These are phyloP conservation scores for Phialophora tarda DNA, from an alignment of 2,329 filamentous ascomycete genomes.

Conservation along the genomic window DNA sequence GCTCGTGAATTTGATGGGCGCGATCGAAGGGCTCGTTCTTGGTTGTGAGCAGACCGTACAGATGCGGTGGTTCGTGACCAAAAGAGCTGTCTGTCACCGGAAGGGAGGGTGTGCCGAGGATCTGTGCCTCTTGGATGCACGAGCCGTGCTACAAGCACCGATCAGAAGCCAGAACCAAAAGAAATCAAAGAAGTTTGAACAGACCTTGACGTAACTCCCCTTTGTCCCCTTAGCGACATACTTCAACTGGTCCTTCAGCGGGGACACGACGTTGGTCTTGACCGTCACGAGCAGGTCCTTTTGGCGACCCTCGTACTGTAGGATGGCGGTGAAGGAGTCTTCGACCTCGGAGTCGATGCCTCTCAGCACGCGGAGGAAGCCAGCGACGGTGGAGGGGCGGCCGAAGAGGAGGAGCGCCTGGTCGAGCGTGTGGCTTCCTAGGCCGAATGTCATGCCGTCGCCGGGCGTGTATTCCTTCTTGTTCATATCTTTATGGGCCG, in stretches of 20 bases:
- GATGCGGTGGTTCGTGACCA: slow-evolving; percentile 65
- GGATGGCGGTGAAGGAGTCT: slow-evolving; percentile 63
- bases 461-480: slow-evolving; percentile 67
- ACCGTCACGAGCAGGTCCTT: slow-evolving; percentile 65
- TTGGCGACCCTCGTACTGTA: slow-evolving; percentile 65
- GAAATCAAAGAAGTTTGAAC: background rate
- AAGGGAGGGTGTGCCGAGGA: slow-evolving; percentile 65
- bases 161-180: background rate
- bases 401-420: slow-evolving; percentile 75
- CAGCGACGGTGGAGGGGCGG: slow-evolving; percentile 68
- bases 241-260: slow-evolving; percentile 70
- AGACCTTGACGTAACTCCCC: slow-evolving; percentile 71
- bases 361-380: slow-evolving; percentile 68
- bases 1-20: slow-evolving; percentile 17
- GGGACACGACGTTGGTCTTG: slow-evolving; percentile 70
- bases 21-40: slow-evolving; percentile 18
- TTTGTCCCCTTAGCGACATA: slow-evolving; percentile 78
- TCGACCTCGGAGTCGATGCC: slow-evolving; percentile 58
- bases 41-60: slow-evolving; percentile 61
- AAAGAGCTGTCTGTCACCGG: slow-evolving; percentile 66
- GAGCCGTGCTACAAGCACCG: slow-evolving; percentile 20
- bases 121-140: slow-evolving; percentile 72
- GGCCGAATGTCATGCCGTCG: slow-evolving; percentile 72
- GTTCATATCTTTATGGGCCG: slow-evolving; percentile 13
- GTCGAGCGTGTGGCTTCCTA: slow-evolving; percentile 75